Base-by-base conservation (phyloP, 441 rosid species). In the Raphanus hybrid region DNA sequence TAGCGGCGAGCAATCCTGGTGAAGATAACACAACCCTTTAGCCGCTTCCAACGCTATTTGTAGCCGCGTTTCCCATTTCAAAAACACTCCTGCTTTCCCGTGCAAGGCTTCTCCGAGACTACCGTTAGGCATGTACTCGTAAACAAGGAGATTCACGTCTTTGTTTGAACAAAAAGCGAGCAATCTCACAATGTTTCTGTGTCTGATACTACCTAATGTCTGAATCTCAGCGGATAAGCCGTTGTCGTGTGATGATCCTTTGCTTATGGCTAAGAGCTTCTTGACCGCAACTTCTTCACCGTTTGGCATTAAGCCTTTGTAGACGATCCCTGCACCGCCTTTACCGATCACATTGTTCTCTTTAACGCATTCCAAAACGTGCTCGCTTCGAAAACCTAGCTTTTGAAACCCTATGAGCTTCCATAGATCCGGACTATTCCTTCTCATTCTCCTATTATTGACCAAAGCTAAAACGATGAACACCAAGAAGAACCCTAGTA, bases 261-360 rank as follows among this genome's bases (percentile, higher is more conserved):
- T 88, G 79, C 79, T 84, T 60, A 85, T 85, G 45, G 88, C 86
- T 63, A 88, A 64, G 27, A 92, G 78, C 70, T 88, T 91, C 79
- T 92, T 92, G 34, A 92, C 96, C 10, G 97, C 97, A n/a, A 92
- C 91, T 82, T 85, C 88, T 32, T 87, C 94, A 58, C 96, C 97
- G 45, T 85, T 88, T 5, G 94, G 87, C 94, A 92, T 90, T 3
- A 64, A 14, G 15, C 91, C 94, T 76, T 80, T 85, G 84, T 89
- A 92, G n/a, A 91, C 94, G 11, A 86, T 76, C 37, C 96, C 97
- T 4, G 94, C 92, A 61, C 93, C 94, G 10, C 97, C 97, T 86
- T 85, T 88, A 29, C 97, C 96, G 39, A 92, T 91, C 15, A 86
- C 83, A 76, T 91, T 88, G 88, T 86, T 87, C 37, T 87, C 97